Evolutionary conservation across 306 rosid species (phyloP), one percentile per base, ranked within the genome.

Genomic region (Pterocarpus santalinus): DNA sequence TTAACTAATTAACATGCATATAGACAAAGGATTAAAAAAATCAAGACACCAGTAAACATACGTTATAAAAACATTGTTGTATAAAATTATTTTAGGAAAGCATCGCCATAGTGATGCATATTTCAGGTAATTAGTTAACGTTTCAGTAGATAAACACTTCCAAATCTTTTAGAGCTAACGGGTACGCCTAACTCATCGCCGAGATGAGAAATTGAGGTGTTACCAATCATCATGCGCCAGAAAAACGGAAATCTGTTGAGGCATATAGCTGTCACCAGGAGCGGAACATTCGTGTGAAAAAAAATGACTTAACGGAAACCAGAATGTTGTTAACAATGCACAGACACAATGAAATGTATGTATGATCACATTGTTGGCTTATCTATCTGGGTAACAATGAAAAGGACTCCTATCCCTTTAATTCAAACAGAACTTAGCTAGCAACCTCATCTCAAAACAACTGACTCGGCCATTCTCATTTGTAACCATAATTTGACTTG

Each of bases 401-500:
- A 70, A 70, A 51, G 14, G 17, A 56, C 12, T 72, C 49, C n/a
- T 14, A 34, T 55, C 11, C 78, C 78, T 56, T 56, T 5, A 38
- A 73, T 57, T 41, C 12, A 11, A 72, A 72, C 49, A 35, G 33
- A 55, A 53, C 1, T 8, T 49, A 34, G 55, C 12, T 67, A 17
- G 53, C n/a, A 16, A 66, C 30, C 44, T 49, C 43, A 35, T 16
- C 22, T 36, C 16, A 8, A 55, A 56, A 12, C 30, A 71, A 3
- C 22, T 14, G 6, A 13, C 1, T 4, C 30, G 28, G 5, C 16
- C 43, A 28, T 60, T 70, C 9, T 4, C 75, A 15, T 34, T 53
- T 5, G 33, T 75, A 79, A 65, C 49, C 65, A 15, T 14, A 15
- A 0, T 8, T 76, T 83, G 86, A 78, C 82, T 16, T 11, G 30